Conservation (phyloP, 2,329 filamentous ascomycete species). For the Monilinia laxa region DNA sequence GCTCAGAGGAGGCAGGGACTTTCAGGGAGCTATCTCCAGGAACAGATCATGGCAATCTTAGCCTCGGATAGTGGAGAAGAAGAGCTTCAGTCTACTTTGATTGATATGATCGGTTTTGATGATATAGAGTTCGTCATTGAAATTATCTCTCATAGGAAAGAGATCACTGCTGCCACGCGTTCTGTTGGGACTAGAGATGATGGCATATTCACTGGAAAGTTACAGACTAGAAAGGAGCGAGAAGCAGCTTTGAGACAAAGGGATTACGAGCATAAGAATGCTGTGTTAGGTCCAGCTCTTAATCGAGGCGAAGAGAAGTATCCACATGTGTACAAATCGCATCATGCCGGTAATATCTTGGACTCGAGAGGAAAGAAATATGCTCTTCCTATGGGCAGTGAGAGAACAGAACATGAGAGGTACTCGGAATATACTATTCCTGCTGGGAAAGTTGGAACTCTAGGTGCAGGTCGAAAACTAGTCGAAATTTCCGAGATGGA, state of each 20-base stretch:
- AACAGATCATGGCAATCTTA: slow-evolving; percentile 75
- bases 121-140: slow-evolving; percentile 92
- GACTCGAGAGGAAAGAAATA: slow-evolving; percentile 80
- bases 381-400: slow-evolving; percentile 72
- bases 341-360: slow-evolving; percentile 82
- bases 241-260: slow-evolving; percentile 73
- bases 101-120: slow-evolving; percentile 88
- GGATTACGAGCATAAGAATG: slow-evolving; percentile 81
- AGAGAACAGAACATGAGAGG: slow-evolving; percentile 66
- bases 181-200: slow-evolving; percentile 42
- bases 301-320: slow-evolving; percentile 73
- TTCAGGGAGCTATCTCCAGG: slow-evolving; percentile 66
- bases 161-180: slow-evolving; percentile 56
- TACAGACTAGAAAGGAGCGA: slow-evolving; percentile 75
- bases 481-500: slow-evolving; percentile 81
- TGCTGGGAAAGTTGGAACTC: slow-evolving; percentile 72
- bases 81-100: slow-evolving; percentile 85
- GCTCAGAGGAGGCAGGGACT: slow-evolving; percentile 65
- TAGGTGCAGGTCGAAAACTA: slow-evolving; percentile 71
- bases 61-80: slow-evolving; percentile 69
- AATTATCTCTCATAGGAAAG: slow-evolving; percentile 72
- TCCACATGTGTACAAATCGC: slow-evolving; percentile 86
- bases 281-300: slow-evolving; percentile 67
- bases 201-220: slow-evolving; percentile 49
- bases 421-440: slow-evolving; percentile 92